Evolutionary conservation across 2,329 filamentous ascomycete genomes (phyloP).

Genomic region (Epicoccum sorghinum): DNA sequence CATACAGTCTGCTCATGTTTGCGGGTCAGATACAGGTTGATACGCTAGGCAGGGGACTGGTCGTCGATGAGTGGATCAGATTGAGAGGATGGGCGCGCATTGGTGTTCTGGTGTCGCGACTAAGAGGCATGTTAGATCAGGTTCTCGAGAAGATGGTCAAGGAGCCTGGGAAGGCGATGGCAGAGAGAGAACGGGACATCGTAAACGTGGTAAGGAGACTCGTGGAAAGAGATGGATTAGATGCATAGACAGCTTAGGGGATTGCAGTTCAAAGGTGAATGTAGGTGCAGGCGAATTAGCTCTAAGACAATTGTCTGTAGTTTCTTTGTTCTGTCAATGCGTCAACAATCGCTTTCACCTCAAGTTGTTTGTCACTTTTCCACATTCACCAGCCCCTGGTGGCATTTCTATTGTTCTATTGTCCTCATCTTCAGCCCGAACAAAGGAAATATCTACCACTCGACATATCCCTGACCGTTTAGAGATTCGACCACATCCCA

Average conservation of each 20-base stretch:
- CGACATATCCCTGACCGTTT: too few relatives aligned
- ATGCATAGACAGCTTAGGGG: constrained; percentile 51
- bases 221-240: constrained; percentile 88
- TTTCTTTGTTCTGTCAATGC: too few relatives aligned
- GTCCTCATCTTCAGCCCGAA: too few relatives aligned
- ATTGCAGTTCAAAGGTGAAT: background rate
- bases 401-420: too few relatives aligned
- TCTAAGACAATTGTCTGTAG: too few relatives aligned
- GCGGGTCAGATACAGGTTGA: constrained; percentile 84
- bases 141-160: constrained; percentile 82
- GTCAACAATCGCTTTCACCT: too few relatives aligned
- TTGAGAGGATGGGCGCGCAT: constrained; percentile 93
- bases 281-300: too few relatives aligned
- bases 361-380: too few relatives aligned
- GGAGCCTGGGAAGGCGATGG: constrained; percentile 67
- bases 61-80: constrained; percentile 89
- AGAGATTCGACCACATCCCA: too few relatives aligned
- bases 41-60: constrained; percentile 81
- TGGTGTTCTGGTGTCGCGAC: constrained; percentile 81
- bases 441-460: too few relatives aligned
- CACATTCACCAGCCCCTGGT: too few relatives aligned
- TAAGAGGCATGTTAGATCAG: constrained; percentile 86
- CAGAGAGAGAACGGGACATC: constrained; percentile 61
- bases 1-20: constrained; percentile 87
- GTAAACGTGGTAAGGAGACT: constrained; percentile 78